These are phyloP conservation scores for Graphium sp. DNA, from an alignment of 2,329 filamentous ascomycete genomes.

Conservation along the genomic window DNA sequence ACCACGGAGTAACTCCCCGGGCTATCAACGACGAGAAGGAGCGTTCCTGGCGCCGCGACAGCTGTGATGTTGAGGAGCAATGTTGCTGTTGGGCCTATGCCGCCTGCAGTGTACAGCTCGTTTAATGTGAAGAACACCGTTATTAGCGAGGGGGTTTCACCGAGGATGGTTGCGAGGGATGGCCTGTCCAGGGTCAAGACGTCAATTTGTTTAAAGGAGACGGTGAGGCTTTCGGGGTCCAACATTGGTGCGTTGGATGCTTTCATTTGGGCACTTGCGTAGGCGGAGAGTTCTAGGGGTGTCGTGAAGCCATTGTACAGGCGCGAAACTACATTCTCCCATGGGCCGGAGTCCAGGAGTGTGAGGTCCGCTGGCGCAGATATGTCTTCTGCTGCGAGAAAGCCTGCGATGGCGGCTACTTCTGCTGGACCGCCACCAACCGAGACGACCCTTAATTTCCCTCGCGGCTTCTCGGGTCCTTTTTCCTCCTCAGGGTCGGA, in stretches of 20 bases:
- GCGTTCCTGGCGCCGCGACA: conserved; percentile 34
- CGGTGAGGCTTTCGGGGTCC: conserved; percentile 15
- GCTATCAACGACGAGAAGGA: conserved; percentile 79
- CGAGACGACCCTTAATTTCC: conserved; percentile 22
- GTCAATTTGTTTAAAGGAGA: conserved; percentile 22
- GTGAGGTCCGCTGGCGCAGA: no score
- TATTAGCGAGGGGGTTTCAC: conserved; percentile 33
- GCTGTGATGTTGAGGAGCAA: conserved; percentile 57
- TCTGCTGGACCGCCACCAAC: conserved; percentile 45
- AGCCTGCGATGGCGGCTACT: conserved; percentile 28
- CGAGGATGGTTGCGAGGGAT: conserved; percentile 15
- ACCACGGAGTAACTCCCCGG: conserved; percentile 86
- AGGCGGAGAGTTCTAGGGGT: conserved; percentile 30
- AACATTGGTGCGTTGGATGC: conserved; percentile 28
- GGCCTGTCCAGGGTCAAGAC: conserved; percentile 21
- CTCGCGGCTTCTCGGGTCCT: conserved; percentile 3
- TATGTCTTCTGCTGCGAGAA: conserved; percentile 12
- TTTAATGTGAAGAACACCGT: conserved; percentile 92
- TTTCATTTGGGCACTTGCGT: conserved; percentile 28
- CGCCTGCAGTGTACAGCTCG: conserved; percentile 71
- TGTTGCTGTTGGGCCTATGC: conserved; percentile 54
- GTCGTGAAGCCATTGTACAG: conserved; percentile 40
- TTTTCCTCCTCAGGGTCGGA: conserved; percentile 3
- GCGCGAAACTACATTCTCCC: conserved; percentile 44
- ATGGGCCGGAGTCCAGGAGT: conserved; percentile 72